These are phyloP conservation scores for Lactarius sanguifluus DNA, from an alignment of 768 basidiomycete genomes.

Conservation along the genomic window DNA sequence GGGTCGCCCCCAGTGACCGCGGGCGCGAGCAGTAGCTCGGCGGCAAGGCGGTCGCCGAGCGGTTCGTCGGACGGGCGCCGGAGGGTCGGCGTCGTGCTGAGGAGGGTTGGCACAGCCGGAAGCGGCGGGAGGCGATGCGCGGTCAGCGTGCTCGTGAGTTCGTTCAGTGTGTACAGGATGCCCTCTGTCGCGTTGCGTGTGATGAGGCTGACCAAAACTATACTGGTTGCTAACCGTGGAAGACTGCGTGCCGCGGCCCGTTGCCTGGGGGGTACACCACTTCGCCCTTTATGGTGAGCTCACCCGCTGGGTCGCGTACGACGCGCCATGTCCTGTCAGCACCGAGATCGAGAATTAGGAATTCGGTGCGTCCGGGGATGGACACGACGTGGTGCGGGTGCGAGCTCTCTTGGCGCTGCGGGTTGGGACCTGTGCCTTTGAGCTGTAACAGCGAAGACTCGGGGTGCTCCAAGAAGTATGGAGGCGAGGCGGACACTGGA, in stretches of 20 bases:
- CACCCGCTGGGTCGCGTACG: conserved; percentile 42
- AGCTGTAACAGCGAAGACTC: conserved; percentile 42
- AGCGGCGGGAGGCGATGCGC: conserved; percentile 53
- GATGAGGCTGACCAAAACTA: conserved; percentile 1
- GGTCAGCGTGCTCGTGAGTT: conserved; percentile 58
- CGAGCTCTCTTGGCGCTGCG: conserved; percentile 62
- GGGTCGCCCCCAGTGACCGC: conserved; percentile 49
- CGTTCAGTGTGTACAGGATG: conserved; percentile 63
- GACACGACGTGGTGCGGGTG: conserved; percentile 74
- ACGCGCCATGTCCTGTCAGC: conserved; percentile 61
- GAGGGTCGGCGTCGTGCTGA: conserved; percentile 49
- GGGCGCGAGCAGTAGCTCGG: conserved; percentile 64
- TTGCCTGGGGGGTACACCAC: conserved; percentile 54
- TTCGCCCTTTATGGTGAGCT: conserved; percentile 51
- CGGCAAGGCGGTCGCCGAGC: conserved; percentile 56
- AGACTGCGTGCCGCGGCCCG: conserved; percentile 70
- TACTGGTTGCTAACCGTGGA: conserved; percentile 48
- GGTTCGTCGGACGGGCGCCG: conserved; percentile 37
- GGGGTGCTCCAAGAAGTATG: conserved; percentile 43
- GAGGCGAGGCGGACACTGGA: conserved; percentile 50
- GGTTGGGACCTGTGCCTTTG: conserved; percentile 59
- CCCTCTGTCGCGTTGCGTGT: conserved; percentile 45
- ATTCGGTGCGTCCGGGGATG: conserved; percentile 37
- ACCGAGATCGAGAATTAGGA: conserved; percentile 42
- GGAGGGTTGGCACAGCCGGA: conserved; percentile 38